These are phyloP conservation scores for Nemania sp. DNA, from an alignment of 2,329 filamentous ascomycete species.

Conservation along the genomic window DNA sequence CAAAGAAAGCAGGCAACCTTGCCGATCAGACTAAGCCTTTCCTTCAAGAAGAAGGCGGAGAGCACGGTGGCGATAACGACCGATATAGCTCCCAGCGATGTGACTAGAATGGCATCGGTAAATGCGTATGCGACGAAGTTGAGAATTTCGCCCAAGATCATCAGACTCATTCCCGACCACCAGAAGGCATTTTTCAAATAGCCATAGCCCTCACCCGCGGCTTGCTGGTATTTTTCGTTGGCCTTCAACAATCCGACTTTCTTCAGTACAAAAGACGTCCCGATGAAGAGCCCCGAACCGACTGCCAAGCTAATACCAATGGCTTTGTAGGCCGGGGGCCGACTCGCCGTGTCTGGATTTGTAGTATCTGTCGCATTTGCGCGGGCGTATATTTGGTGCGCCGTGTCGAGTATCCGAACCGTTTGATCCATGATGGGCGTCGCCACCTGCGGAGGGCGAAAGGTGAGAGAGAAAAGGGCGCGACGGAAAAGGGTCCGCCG, in stretches of 20 bases:
- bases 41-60: slow-evolving; percentile 93
- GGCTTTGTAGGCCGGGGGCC: slow-evolving; percentile 71
- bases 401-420: slow-evolving; percentile 41
- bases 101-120: slow-evolving; percentile 93
- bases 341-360: slow-evolving; percentile 36
- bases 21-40: slow-evolving; percentile 90
- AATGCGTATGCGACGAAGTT: slow-evolving; percentile 98
- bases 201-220: slow-evolving; percentile 93
- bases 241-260: slow-evolving; percentile 89
- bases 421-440: slow-evolving; percentile 43
- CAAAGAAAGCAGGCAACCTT: slow-evolving; percentile 96
- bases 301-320: slow-evolving; percentile 86
- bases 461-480: neutral
- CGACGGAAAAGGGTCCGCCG: slow-evolving; percentile 13
- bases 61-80: slow-evolving; percentile 91
- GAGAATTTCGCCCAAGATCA: slow-evolving; percentile 95
- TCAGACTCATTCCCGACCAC: slow-evolving; percentile 95
- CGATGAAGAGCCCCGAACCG: slow-evolving; percentile 88
- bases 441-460: slow-evolving; percentile 1
- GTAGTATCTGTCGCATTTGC: slow-evolving; percentile 42
- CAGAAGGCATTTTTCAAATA: slow-evolving; percentile 94
- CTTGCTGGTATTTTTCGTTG: slow-evolving; percentile 95
- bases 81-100: slow-evolving; percentile 84
- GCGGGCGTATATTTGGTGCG: slow-evolving; percentile 47
- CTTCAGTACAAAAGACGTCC: slow-evolving; percentile 92